Percentiles rank a stretch among this genome's conserved stretches.
Conservation (phyloP, 345 rosid genomes). For the Triadica sebifera region DNA sequence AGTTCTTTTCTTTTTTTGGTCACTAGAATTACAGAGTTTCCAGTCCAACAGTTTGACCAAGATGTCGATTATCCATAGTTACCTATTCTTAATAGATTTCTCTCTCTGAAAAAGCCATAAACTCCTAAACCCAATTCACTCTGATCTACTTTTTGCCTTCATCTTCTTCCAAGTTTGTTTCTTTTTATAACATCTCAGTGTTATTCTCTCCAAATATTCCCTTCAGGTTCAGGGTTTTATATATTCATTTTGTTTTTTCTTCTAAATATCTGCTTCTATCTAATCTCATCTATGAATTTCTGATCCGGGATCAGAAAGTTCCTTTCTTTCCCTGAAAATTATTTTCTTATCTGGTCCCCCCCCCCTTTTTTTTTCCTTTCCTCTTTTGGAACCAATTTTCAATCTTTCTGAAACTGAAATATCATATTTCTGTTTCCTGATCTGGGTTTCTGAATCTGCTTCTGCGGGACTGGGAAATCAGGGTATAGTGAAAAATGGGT, state of each 20-base stretch:
- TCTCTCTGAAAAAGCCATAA: slow-evolving; percentile 7
- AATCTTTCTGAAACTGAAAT: neutral
- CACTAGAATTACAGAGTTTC: neutral
- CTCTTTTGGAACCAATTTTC: neutral
- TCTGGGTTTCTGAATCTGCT: slow-evolving; percentile 13
- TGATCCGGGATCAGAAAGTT: slow-evolving; percentile 9
- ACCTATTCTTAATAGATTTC: neutral
- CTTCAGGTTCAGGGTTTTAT: slow-evolving; percentile 22
- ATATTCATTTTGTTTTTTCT: neutral
- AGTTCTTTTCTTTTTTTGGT: neutral
- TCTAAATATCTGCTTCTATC: neutral
- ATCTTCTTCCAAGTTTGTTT: slow-evolving; percentile 14
- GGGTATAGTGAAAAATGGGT: slow-evolving; percentile 42
- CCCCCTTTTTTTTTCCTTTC: neutral
- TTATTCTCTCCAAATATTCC: neutral
- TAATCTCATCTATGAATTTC: neutral
- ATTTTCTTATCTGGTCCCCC: neutral
- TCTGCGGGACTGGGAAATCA: slow-evolving; percentile 3
- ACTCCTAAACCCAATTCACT: neutral
- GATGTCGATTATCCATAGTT: neutral
- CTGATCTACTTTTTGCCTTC: slow-evolving; percentile 7
- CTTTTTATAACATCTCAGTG: slow-evolving; percentile 10
- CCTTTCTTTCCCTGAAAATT: neutral
- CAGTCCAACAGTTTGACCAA: slow-evolving; percentile 16
- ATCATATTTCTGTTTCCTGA: neutral